Base-by-base conservation (phyloP, 768 basidiomycete genomes). In the Hebeloma cylindrosporum region DNA sequence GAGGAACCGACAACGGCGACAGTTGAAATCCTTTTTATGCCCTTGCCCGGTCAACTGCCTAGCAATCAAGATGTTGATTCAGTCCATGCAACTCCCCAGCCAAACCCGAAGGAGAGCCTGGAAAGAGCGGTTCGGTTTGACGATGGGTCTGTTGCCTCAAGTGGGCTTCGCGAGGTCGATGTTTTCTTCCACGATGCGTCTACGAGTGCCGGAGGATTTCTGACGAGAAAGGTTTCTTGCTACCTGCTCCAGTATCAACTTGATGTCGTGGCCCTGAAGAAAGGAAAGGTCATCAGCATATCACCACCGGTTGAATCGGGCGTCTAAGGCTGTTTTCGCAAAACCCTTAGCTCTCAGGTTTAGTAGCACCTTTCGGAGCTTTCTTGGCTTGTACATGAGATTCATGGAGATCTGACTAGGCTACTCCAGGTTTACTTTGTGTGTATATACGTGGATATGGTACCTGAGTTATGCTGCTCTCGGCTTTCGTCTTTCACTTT, bases 221-320 rank as follows among this genome's bases (percentile, higher is more conserved):
- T 14, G 29, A 20, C 17, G 16, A 7, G 20, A 10, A n/a, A 40
- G n/a, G n/a, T n/a, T n/a, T n/a, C 23, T 21, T 50, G 47, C 14
- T 47, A 42, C 37, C 45, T 51, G n/a, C 25, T 57, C 44, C 40
- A 48, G 30, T 57, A 49, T 34, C 14, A 53, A 29, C 22, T 57
- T 17, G 32, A 36, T 21, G 33, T 39, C 43, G 39, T 18, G 3
- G 31, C 30, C 21, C 17, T 29, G 40, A 33, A 47, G 41, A 2
- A 43, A 8, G 17, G 58, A 57, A 41, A 59, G 60, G 34, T 48
- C 37, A 43, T 68, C 29, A 60, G 57, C 25, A 59, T 68, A 47
- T 48, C 47, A 11, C 39, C 49, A 23, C 49, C 52, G n/a, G 35
- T 7, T n/a, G 22, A 7, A n/a, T 27, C 2, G 36, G 7, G 16